Conservation (phyloP, 208 protist genomes). For the Pavlovales sp. region DNA sequence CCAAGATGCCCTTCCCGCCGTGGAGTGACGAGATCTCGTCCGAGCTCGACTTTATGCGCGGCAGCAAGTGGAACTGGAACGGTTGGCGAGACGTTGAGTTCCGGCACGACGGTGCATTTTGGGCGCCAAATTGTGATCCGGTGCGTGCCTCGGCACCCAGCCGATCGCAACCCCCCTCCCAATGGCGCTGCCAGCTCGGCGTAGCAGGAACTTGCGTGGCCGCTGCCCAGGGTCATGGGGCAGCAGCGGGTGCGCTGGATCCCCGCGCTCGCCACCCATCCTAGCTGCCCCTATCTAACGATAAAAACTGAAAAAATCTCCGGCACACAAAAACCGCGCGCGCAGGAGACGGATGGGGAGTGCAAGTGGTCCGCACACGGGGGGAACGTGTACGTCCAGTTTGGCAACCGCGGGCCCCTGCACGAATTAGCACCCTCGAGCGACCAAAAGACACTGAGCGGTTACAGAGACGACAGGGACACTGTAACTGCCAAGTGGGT, state of each 20-base stretch:
- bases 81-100: not conserved
- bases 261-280: too few relatives aligned
- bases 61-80: not conserved
- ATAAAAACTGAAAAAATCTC: too few relatives aligned
- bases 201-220: too few relatives aligned
- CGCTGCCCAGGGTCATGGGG: too few relatives aligned
- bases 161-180: too few relatives aligned
- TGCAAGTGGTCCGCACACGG: not conserved
- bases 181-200: too few relatives aligned
- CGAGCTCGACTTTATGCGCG: not conserved
- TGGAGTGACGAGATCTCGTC: not conserved
- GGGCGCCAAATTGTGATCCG: not conserved
- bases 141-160: too few relatives aligned
- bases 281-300: too few relatives aligned
- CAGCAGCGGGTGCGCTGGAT: too few relatives aligned
- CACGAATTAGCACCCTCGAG: not conserved
- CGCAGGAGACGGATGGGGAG: not conserved
- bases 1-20: not conserved
- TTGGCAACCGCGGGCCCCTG: not conserved
- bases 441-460: not conserved
- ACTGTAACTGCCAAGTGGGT: not conserved
- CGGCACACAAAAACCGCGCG: too few relatives aligned
- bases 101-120: not conserved
- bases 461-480: not conserved
- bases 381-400: not conserved